Evolutionary conservation across 2,329 filamentous ascomycete genomes (phyloP).

Genomic region (Capronia epimyces): DNA sequence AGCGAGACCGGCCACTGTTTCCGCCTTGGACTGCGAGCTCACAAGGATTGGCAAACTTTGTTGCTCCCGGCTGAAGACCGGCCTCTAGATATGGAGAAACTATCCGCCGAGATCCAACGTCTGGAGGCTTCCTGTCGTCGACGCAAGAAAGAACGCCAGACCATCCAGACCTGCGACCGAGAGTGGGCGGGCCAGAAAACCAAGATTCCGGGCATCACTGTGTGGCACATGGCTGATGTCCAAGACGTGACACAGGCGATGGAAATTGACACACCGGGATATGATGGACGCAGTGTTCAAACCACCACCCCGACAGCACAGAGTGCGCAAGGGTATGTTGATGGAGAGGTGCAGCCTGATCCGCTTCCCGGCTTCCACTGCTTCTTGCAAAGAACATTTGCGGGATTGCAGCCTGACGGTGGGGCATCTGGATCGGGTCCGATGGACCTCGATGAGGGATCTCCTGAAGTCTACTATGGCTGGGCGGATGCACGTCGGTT

Average conservation of each 20-base stretch:
- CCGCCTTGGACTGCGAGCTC: background rate
- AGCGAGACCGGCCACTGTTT: no score
- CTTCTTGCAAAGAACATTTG: background rate
- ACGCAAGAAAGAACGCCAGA: background rate
- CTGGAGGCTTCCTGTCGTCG: background rate
- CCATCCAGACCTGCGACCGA: background rate
- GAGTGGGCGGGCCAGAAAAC: no score
- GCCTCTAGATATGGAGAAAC: background rate
- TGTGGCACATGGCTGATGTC: background rate
- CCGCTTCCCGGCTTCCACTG: background rate
- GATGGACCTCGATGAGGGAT: background rate
- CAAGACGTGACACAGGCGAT: background rate
- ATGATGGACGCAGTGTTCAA: no score
- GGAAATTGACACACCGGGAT: background rate
- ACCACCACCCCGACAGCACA: background rate
- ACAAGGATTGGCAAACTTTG: background rate
- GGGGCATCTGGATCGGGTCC: background rate
- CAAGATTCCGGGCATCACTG: background rate
- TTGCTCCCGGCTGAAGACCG: background rate
- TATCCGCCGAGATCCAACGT: background rate
- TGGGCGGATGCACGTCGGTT: background rate
- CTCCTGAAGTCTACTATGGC: background rate
- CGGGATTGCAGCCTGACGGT: background rate
- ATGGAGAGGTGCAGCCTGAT: background rate
- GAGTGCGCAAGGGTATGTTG: background rate